These are phyloP conservation scores for Sanguinoderma infundibulare DNA, from an alignment of 1,284 basidiomycete species.

Conservation along the genomic window DNA sequence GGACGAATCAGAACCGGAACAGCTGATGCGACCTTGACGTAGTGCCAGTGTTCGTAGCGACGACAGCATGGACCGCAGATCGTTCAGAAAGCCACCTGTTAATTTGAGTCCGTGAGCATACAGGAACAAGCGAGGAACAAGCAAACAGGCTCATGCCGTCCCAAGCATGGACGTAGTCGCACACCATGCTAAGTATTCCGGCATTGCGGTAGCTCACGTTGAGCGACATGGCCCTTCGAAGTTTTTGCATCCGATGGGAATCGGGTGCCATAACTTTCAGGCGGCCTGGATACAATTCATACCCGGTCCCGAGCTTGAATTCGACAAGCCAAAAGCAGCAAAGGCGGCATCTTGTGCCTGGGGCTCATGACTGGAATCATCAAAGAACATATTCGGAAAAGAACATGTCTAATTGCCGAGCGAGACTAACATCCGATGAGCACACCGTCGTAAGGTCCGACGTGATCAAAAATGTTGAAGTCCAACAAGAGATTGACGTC, in stretches of 20 bases:
- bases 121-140: not conserved
- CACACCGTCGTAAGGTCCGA: conserved; percentile 61
- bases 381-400: not conserved
- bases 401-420: not conserved
- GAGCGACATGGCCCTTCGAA: not conserved
- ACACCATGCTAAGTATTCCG: not conserved
- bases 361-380: not conserved
- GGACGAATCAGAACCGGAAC: not conserved
- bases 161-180: not conserved
- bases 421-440: conserved; percentile 36
- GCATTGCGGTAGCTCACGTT: not conserved
- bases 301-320: too few species aligned
- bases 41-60: not conserved
- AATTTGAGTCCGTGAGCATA: not conserved
- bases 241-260: not conserved
- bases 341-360: not conserved
- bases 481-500: conserved; percentile 54
- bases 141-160: not conserved
- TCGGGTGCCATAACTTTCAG: not conserved
- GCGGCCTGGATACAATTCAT: too few species aligned
- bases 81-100: not conserved
- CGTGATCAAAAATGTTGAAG: conserved; percentile 48
- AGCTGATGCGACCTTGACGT: not conserved
- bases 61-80: not conserved
- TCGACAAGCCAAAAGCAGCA: too few species aligned